Evolutionary conservation across 257 asterid species (phyloP).

Genomic region (Solanum ossicruentum): DNA sequence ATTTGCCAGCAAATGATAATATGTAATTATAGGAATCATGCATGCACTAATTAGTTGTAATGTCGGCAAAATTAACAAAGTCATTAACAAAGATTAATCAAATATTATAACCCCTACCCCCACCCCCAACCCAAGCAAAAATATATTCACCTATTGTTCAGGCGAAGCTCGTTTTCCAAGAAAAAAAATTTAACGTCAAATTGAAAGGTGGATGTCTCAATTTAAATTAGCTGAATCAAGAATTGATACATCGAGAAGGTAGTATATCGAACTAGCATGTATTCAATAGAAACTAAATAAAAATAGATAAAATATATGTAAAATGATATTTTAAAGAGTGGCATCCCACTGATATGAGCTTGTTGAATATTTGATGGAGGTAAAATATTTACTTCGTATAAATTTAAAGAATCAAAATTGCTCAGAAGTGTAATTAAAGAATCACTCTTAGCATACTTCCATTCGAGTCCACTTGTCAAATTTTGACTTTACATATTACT

Average conservation of each 20-base stretch:
- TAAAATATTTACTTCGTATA: background rate
- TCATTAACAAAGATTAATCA: background rate
- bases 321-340: background rate
- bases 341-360: background rate
- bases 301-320: no score
- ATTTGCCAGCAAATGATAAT: background rate
- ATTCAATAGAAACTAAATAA: background rate
- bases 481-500: no score
- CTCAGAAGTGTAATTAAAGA: background rate
- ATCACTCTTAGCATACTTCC: background rate
- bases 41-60: background rate
- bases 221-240: background rate
- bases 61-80: background rate
- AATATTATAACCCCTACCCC: background rate
- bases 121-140: no score
- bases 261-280: background rate
- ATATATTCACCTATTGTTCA: no score
- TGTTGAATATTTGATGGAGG: background rate
- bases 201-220: background rate
- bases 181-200: background rate
- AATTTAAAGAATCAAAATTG: background rate
- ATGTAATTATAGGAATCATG: background rate
- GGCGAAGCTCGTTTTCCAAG: background rate
- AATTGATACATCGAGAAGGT: background rate
- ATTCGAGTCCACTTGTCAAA: no score